These are phyloP conservation scores for Penicillium manginii DNA, from an alignment of 495 filamentous ascomycete genomes.

Conservation along the genomic window DNA sequence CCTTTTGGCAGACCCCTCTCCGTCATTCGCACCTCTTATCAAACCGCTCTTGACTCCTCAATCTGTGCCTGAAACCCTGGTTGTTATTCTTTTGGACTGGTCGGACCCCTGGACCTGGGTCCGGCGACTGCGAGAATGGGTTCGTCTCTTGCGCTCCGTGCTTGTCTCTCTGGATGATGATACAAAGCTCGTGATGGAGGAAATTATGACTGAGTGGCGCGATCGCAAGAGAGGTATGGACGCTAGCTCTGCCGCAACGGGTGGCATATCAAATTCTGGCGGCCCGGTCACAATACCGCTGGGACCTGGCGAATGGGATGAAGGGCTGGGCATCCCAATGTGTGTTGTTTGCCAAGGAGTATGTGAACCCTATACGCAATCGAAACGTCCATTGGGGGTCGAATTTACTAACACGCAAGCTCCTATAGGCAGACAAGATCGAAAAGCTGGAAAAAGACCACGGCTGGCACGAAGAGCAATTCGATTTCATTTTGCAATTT, in stretches of 20 bases:
- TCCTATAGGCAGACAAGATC: conserved; percentile 80
- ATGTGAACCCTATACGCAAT: conserved; percentile 31
- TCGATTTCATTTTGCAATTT: conserved; percentile 89
- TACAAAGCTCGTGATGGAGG: conserved; percentile 80
- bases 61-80: conserved; percentile 83
- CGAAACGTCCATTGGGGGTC: conserved; percentile 15
- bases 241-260: conserved; percentile 36
- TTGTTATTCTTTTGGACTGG: conserved; percentile 92
- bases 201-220: conserved; percentile 69
- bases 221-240: conserved; percentile 54
- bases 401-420: neutral
- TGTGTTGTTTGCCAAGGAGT: conserved; percentile 95
- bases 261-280: conserved; percentile 55
- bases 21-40: conserved; percentile 81
- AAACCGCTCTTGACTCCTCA: conserved; percentile 83
- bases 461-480: conserved; percentile 91
- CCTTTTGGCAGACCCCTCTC: conserved; percentile 80
- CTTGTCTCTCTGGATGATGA: conserved; percentile 74
- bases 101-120: conserved; percentile 91
- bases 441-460: conserved; percentile 84
- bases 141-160: conserved; percentile 75
- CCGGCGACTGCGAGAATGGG: conserved; percentile 84
- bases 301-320: conserved; percentile 93
- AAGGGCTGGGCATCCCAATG: conserved; percentile 83
- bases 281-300: conserved; percentile 69